phyloP scores from a whole-genome alignment of 306 rosid genomes.

The Adenanthera pavonina region DNA sequence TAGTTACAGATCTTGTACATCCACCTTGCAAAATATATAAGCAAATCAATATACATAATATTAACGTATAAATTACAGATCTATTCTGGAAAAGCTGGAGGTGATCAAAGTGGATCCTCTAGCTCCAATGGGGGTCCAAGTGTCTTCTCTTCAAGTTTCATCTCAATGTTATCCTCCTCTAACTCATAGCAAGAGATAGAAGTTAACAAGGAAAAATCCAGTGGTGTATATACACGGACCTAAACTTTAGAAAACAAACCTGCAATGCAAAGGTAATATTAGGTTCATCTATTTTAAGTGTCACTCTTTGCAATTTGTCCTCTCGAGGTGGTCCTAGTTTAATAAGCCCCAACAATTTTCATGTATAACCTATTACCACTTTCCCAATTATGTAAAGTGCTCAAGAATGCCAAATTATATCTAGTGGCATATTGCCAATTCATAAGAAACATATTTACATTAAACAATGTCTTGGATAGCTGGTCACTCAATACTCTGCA shows the following conservation, averaged over 20 bases:
- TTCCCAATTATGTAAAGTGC: not conserved
- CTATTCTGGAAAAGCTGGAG: conserved; percentile 29
- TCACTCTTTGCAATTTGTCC: conserved; percentile 68
- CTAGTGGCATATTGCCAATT: not conserved
- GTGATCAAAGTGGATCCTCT: conserved; percentile 5
- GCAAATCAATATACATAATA: not conserved
- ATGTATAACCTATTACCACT: conserved; percentile 23
- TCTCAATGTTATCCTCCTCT: conserved; percentile 84
- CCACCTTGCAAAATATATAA: not conserved
- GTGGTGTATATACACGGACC: not conserved
- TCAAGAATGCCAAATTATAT: not conserved
- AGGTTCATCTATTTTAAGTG: conserved; percentile 67
- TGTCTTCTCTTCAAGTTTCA: conserved; percentile 78
- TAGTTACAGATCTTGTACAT: conserved; percentile 18
- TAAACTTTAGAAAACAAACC: conserved; percentile 43
- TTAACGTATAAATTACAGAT: conserved; percentile 19
- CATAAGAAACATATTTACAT: conserved; percentile 19
- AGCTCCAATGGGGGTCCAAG: conserved; percentile 54
- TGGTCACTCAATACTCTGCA: conserved; percentile 84
- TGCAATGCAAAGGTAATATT: conserved; percentile 85
- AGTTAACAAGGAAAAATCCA: not conserved
- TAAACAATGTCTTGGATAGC: conserved; percentile 47
- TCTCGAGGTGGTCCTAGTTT: conserved; percentile 83
- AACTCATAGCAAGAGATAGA: conserved; percentile 58
- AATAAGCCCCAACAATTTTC: conserved; percentile 70